A percentile compares a stretch with the other conserved stretches of the same genome.
Evolutionary conservation across 2,329 filamentous ascomycete genomes (phyloP).

Genomic region (Raffaelea albimanens): DNA sequence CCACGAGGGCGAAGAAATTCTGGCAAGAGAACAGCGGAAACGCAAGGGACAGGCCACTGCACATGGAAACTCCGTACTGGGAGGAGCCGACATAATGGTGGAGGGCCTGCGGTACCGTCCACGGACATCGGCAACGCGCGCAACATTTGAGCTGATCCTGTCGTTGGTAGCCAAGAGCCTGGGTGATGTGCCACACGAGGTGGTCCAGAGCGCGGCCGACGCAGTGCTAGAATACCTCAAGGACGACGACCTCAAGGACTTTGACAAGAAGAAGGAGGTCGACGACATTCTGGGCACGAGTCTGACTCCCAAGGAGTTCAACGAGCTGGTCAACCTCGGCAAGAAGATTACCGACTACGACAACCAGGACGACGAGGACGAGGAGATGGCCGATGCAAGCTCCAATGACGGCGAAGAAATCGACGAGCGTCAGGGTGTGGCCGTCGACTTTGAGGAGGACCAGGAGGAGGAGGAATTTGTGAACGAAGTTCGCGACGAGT

Average conservation of each 20-base stretch:
- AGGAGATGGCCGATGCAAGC: conserved; percentile 58
- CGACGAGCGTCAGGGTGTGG: conserved; percentile 91
- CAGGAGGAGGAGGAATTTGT: conserved; percentile 74
- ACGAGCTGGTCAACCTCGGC: conserved; percentile 88
- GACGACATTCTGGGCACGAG: conserved; percentile 84
- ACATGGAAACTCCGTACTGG: conserved; percentile 20
- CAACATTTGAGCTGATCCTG: conserved; percentile 88
- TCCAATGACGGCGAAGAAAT: conserved; percentile 62
- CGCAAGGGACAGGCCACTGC: conserved; percentile 62
- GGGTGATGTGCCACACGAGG: conserved; percentile 85
- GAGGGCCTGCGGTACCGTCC: conserved; percentile 90
- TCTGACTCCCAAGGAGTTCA: conserved; percentile 84
- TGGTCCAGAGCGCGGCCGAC: conserved; percentile 89
- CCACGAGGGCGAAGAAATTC: conserved; percentile 72
- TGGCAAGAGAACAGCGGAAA: conserved; percentile 78
- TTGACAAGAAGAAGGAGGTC: conserved; percentile 96
- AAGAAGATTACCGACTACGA: conserved; percentile 99
- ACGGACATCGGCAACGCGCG: conserved; percentile 80
- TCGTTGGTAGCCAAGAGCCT: conserved; percentile 82
- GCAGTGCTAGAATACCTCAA: conserved; percentile 86
- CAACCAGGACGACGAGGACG: conserved; percentile 90
- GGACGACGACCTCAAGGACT: conserved; percentile 90
- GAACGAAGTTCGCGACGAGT: conserved; percentile 81
- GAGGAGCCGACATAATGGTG: conserved; percentile 65
- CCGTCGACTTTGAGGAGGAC: conserved; percentile 89